Evolutionary conservation across 2,329 filamentous ascomycete genomes (phyloP).

Genomic region (Pseudocercospora vitis): DNA sequence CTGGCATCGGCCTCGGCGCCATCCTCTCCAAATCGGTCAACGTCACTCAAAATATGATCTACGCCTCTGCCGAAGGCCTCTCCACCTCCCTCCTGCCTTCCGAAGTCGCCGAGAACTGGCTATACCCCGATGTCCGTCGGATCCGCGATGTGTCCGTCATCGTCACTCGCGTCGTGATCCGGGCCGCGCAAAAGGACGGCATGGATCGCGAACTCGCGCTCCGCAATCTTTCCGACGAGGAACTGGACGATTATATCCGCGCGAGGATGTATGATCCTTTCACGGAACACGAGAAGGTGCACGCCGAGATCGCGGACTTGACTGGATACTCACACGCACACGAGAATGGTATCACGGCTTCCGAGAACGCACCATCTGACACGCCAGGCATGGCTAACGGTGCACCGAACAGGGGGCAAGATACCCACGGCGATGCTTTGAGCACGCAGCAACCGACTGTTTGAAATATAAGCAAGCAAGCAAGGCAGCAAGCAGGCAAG

Average conservation of each 20-base stretch:
- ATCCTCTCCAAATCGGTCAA: constrained; percentile 85
- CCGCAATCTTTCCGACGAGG: constrained; percentile 64
- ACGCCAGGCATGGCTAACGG: no score
- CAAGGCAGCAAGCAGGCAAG: neutral
- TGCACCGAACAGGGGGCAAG: constrained; percentile 8
- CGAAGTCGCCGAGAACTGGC: constrained; percentile 77
- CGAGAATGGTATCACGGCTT: constrained; percentile 7
- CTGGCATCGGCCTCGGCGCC: constrained; percentile 87
- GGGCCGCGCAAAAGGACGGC: constrained; percentile 78
- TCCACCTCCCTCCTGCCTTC: constrained; percentile 74
- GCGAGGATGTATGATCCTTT: constrained; percentile 55
- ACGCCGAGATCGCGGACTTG: constrained; percentile 31
- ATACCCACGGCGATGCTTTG: constrained; percentile 18
- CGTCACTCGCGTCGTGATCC: constrained; percentile 90
- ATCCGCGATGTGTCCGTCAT: constrained; percentile 86
- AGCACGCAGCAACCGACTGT: constrained; percentile 4
- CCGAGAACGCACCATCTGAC: no score
- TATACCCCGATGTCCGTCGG: constrained; percentile 85
- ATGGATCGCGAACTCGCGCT: constrained; percentile 58
- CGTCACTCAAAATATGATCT: constrained; percentile 95
- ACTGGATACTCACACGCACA: constrained; percentile 12
- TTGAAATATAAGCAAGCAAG: neutral
- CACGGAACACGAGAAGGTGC: constrained; percentile 45
- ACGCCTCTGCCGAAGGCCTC: constrained; percentile 82
- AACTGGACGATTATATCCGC: constrained; percentile 67